These are phyloP conservation scores for Conticribra guillardii DNA, from an alignment of 108 stramenopile species.

Conservation along the genomic window DNA sequence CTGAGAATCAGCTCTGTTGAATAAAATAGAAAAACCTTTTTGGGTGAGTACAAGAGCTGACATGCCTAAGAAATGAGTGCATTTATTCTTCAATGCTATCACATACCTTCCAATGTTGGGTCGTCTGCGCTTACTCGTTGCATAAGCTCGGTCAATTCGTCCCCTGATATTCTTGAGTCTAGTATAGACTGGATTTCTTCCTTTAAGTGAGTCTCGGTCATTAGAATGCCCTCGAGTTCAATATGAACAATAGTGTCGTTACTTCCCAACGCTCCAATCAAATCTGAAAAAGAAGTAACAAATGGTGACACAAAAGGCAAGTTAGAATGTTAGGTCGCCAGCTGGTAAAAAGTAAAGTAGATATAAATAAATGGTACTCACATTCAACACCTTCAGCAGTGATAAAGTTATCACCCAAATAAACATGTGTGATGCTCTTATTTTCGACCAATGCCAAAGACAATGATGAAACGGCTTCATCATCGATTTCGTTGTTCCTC, in stretches of 20 bases:
- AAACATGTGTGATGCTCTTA: conserved; percentile 20
- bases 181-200: conserved; percentile 23
- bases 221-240: conserved; percentile 22
- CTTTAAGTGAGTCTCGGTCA: conserved; percentile 9
- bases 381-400: conserved; percentile 41
- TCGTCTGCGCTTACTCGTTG: conserved; percentile 22
- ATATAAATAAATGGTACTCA: conserved; percentile 1
- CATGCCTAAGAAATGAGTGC: too few relatives aligned
- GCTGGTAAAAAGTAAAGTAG: neutral
- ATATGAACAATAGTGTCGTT: conserved; percentile 18
- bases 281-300: conserved; percentile 9
- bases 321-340: too few relatives aligned
- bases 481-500: conserved; percentile 25
- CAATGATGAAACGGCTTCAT: conserved; percentile 21
- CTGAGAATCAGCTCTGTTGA: conserved; percentile 16
- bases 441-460: conserved; percentile 32
- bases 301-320: too few relatives aligned
- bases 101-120: conserved; percentile 18
- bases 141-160: conserved; percentile 1
- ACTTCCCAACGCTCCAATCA: conserved; percentile 26
- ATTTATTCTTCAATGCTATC: neutral
- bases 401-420: conserved; percentile 30
- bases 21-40: too few relatives aligned
- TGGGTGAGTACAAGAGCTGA: too few relatives aligned
- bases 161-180: conserved; percentile 5